Conservation (phyloP, 257 asterid species). For the Ligustrum vulgare region DNA sequence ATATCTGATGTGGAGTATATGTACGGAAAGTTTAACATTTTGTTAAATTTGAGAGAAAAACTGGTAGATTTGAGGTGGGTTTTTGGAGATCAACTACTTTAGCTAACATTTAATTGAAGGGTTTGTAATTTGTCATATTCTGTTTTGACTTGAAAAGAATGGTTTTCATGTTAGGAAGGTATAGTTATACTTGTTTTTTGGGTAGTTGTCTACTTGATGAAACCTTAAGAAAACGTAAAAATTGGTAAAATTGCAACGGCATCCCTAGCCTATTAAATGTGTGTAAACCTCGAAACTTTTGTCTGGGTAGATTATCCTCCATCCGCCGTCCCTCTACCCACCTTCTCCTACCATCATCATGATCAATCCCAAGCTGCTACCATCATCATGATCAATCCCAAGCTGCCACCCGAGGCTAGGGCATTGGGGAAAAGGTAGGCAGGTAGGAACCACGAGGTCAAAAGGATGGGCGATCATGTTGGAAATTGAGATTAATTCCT, state of each 20-base stretch:
- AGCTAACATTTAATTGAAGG: slow-evolving; percentile 27
- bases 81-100: slow-evolving; percentile 67
- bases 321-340: too few species aligned
- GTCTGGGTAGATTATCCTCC: neutral
- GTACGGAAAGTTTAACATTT: slow-evolving; percentile 23
- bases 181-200: neutral
- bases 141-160: slow-evolving; percentile 15
- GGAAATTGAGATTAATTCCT: too few species aligned
- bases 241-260: neutral
- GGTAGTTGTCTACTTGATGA: neutral
- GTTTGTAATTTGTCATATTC: slow-evolving; percentile 17
- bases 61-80: slow-evolving; percentile 44
- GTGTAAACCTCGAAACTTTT: neutral
- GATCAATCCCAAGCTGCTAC: too few species aligned
- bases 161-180: slow-evolving; percentile 26
- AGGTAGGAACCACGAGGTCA: too few species aligned
- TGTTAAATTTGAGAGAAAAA: slow-evolving; percentile 21
- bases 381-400: too few species aligned
- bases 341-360: too few species aligned
- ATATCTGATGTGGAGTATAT: slow-evolving; percentile 2
- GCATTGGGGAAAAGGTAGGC: too few species aligned
- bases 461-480: too few species aligned
- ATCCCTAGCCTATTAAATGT: neutral
- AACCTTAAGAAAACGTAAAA: neutral
- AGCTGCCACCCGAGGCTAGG: too few species aligned